Conservation (phyloP, 139 green algal species). For the Micractinium sp. region DNA sequence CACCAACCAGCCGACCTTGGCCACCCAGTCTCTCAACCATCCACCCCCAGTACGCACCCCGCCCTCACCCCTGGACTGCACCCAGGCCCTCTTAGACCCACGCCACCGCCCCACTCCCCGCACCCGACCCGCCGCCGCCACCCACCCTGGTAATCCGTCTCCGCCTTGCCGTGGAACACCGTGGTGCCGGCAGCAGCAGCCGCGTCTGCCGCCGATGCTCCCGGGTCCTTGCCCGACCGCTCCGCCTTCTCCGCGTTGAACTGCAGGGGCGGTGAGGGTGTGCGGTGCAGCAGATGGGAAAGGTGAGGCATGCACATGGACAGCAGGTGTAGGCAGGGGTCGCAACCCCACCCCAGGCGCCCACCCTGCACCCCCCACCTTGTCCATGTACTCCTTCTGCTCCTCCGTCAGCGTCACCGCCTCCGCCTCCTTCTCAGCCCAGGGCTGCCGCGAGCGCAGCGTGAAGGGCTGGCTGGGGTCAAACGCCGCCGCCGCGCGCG, state of each 20-base stretch:
- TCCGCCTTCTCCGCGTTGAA: constrained; percentile 57
- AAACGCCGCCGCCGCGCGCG: not conserved
- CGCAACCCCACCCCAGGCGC: not conserved
- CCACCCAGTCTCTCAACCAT: too few relatives aligned
- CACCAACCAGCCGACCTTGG: too few relatives aligned
- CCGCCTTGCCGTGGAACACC: constrained; percentile 84
- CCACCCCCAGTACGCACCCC: too few relatives aligned
- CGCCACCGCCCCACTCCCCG: too few relatives aligned
- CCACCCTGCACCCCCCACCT: constrained; percentile 33
- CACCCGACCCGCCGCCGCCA: too few relatives aligned
- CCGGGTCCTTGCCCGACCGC: constrained; percentile 56
- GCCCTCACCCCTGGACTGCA: too few relatives aligned
- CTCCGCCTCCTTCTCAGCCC: constrained; percentile 76
- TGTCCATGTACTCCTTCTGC: constrained; percentile 86
- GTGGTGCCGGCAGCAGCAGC: constrained; percentile 27
- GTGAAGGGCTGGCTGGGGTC: constrained; percentile 59
- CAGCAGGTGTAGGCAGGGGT: not conserved
- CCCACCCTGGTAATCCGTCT: constrained; percentile 83
- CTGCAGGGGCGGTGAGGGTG: not conserved
- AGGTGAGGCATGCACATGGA: not conserved
- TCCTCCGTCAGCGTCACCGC: constrained; percentile 84
- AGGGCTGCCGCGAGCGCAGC: constrained; percentile 72
- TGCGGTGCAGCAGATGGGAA: not conserved
- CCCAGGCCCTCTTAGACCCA: too few relatives aligned
- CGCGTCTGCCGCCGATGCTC: constrained; percentile 60